These are phyloP conservation scores for Acer campestre DNA, from an alignment of 345 rosid species.

Conservation along the genomic window DNA sequence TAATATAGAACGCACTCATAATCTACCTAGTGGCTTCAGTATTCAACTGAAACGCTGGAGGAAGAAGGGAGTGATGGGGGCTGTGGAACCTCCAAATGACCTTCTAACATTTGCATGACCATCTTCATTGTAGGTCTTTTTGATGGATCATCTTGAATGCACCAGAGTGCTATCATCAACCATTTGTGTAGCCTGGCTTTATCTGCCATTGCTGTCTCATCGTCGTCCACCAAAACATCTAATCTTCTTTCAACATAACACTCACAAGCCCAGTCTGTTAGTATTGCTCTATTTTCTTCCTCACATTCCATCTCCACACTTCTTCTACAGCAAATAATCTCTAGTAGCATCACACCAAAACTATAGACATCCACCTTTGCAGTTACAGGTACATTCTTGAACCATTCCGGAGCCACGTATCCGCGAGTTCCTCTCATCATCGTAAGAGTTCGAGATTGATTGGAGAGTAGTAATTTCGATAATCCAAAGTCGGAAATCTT, in stretches of 20 bases:
- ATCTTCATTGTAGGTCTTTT: slow-evolving; percentile 25
- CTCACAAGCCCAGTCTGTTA: slow-evolving; percentile 17
- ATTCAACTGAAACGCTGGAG: neutral
- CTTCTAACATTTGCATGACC: slow-evolving; percentile 26
- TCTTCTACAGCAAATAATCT: slow-evolving; percentile 28
- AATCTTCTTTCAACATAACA: slow-evolving; percentile 10
- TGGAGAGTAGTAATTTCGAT: slow-evolving; percentile 8
- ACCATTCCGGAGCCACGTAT: slow-evolving; percentile 33
- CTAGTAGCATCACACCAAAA: slow-evolving; percentile 28
- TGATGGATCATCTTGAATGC: slow-evolving; percentile 28
- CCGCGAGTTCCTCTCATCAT: slow-evolving; percentile 24
- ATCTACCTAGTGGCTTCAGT: neutral
- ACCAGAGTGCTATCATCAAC: slow-evolving; percentile 23
- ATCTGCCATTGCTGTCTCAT: slow-evolving; percentile 2
- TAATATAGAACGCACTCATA: neutral
- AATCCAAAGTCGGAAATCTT: slow-evolving; percentile 25
- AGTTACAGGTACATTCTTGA: slow-evolving; percentile 17
- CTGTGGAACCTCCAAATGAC: slow-evolving; percentile 15
- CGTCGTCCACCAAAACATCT: slow-evolving; percentile 6
- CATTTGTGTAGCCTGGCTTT: slow-evolving; percentile 19
- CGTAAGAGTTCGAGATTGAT: slow-evolving; percentile 11
- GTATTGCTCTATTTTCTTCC: slow-evolving; percentile 3
- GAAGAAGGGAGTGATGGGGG: slow-evolving; percentile 17
- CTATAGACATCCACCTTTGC: slow-evolving; percentile 38
- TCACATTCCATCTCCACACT: neutral